These are phyloP conservation scores for Annona cherimola DNA, from an alignment of 164 flowering plant species.

Conservation along the genomic window DNA sequence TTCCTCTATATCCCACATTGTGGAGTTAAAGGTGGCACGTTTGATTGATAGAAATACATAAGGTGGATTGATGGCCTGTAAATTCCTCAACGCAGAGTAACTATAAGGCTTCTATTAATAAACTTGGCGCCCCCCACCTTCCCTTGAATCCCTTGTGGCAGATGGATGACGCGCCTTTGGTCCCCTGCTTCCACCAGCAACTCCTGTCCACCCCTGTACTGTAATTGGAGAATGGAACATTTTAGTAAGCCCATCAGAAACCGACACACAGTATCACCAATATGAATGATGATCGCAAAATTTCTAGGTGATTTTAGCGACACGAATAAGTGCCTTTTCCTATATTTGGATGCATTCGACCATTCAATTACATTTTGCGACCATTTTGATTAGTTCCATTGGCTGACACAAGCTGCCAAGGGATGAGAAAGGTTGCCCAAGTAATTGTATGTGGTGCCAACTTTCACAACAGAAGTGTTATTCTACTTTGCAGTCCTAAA, in stretches of 20 bases:
- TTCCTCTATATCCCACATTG: too few species aligned
- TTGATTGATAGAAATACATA: background rate
- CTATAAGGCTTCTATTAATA: conserved; percentile 50
- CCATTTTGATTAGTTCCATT: background rate
- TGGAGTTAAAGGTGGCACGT: background rate
- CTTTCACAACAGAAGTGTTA: background rate
- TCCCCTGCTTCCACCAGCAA: conserved; percentile 94
- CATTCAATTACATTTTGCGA: background rate
- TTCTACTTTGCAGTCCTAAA: background rate
- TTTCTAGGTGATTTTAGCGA: background rate
- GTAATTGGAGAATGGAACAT: conserved; percentile 23
- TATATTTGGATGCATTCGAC: background rate
- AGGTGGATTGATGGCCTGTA: background rate
- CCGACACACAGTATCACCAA: too few species aligned
- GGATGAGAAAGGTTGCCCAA: background rate
- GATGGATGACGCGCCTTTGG: conserved; percentile 72
- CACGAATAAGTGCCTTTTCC: too few species aligned
- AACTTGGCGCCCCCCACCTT: conserved; percentile 90
- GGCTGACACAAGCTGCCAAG: background rate
- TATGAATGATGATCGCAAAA: too few species aligned
- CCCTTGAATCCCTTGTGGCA: conserved; percentile 77
- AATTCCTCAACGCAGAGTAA: conserved; percentile 42
- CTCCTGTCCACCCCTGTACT: conserved; percentile 93
- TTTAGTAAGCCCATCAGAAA: too few species aligned
- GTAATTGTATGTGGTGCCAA: background rate